Base-by-base conservation (phyloP, 148 eudicot species). In the Suaeda aralocaspica region DNA sequence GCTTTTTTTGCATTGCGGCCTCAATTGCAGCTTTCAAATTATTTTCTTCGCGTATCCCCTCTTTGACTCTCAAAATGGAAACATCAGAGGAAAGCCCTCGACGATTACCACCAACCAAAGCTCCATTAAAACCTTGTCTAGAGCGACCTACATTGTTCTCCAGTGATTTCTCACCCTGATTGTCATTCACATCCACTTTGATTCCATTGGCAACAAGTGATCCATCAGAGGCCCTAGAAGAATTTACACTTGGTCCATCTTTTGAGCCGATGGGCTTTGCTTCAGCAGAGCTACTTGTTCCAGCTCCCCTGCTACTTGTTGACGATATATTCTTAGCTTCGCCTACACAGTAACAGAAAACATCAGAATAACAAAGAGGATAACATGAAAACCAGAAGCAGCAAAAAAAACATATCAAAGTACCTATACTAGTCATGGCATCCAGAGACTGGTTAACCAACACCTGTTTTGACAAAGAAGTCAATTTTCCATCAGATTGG, bases 1-100 rank as follows among this genome's bases (percentile, higher is more conserved):
- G 90, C 77, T 82, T 91, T 83, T 86, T 91, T 60, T 85, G 92
- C 88, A 86, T 74, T 33, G 96, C 96, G 2, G 91, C 97, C 73
- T 88, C 89, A 79, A 91, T 88, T 15, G 97, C 97, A 81, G 88
- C 94, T 75, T 88, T 91, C 68, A 91, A 77, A 50, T 78, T 82
- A 76, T 87, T 84, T 71, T 79, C 89, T 75, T 78, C 82, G 66
- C 79, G 77, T 39, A 66, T 36, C 59, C 71, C 83, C 64, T 81
- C 95, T 74, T 81, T 84, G 66, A 74, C 71, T 83, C 79, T 93
- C 73, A 70, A 64, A 25, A 80, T 61, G 74, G 80, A 55, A 67
- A 74, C 73, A 79, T 80, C 90, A 56, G 59, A 21, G 42, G 81
- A 78, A 41, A 71, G 64, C 62, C 72, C 57, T 13, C 80, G 75